These are phyloP conservation scores for Phaeolepiota aurea DNA, from an alignment of 768 basidiomycete species.

Conservation along the genomic window DNA sequence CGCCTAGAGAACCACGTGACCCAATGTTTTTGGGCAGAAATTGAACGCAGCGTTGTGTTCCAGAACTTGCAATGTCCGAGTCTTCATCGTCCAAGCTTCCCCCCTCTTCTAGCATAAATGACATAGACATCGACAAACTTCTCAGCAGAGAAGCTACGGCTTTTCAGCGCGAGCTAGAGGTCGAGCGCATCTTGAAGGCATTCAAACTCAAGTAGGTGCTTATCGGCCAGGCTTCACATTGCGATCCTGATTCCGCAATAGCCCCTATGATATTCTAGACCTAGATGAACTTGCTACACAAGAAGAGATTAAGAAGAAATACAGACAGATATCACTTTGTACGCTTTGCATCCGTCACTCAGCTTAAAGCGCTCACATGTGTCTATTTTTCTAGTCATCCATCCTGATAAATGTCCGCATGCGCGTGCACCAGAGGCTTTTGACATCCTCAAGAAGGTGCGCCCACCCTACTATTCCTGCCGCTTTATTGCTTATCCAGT, in stretches of 20 bases:
- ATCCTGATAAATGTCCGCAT: constrained; percentile 96
- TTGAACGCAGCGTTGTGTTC: no score
- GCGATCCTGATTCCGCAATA: constrained; percentile 18
- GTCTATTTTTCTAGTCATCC: constrained; percentile 62
- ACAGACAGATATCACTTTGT: constrained; percentile 81
- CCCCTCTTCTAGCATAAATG: constrained; percentile 13
- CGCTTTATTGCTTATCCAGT: background rate
- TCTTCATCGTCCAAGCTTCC: constrained; percentile 7
- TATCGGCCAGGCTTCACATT: constrained; percentile 2
- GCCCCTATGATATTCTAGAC: constrained; percentile 92
- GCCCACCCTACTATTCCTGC: constrained; percentile 5
- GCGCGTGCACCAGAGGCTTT: constrained; percentile 86
- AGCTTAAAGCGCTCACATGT: constrained; percentile 1
- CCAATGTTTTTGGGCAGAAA: background rate
- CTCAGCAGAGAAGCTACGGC: constrained; percentile 76
- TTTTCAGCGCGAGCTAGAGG: constrained; percentile 81
- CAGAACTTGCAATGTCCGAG: no score
- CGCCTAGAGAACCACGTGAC: background rate
- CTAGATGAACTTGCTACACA: constrained; percentile 61
- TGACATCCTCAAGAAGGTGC: constrained; percentile 86
- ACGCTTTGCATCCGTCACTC: constrained; percentile 20
- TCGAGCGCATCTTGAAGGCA: constrained; percentile 85
- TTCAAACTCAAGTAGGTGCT: constrained; percentile 89
- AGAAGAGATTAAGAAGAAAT: constrained; percentile 86
- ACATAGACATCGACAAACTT: constrained; percentile 69